Conservation (phyloP, 2,329 filamentous ascomycete species). For the Aspergillus sp. region DNA sequence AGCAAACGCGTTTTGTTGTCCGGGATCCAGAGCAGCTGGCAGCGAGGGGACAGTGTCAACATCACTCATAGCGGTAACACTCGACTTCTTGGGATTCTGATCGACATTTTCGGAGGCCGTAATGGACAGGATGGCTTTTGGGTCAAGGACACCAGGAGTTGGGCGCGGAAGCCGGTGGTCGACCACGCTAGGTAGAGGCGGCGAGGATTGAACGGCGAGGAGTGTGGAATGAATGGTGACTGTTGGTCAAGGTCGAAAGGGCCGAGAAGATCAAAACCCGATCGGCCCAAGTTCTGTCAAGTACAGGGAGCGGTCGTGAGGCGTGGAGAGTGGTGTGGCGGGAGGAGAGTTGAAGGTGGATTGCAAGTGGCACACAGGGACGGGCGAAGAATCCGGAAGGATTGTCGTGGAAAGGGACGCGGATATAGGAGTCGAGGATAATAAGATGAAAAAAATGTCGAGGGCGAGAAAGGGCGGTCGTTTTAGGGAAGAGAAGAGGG, state of each 20-base stretch:
- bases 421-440: slow-evolving; percentile 9
- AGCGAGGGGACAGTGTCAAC: slow-evolving; percentile 41
- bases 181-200: slow-evolving; percentile 21
- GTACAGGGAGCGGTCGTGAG: slow-evolving; percentile 1
- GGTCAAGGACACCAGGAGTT: slow-evolving; percentile 34
- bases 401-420: not conserved
- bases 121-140: slow-evolving; percentile 30
- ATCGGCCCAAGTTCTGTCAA: not conserved
- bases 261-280: slow-evolving; percentile 1
- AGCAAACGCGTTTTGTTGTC: slow-evolving; percentile 31
- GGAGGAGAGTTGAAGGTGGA: not conserved
- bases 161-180: slow-evolving; percentile 34
- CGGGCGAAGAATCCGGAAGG: not conserved
- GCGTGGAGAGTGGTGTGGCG: not conserved
- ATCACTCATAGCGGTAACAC: slow-evolving; percentile 50
- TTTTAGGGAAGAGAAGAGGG: not conserved
- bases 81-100: slow-evolving; percentile 38
- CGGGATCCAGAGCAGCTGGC: slow-evolving; percentile 38
- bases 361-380: not conserved
- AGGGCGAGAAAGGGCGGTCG: not conserved
- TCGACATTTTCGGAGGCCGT: slow-evolving; percentile 48
- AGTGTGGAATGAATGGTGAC: slow-evolving; percentile 8
- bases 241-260: not conserved
- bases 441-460: slow-evolving; percentile 1
- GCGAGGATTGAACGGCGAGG: not conserved